Conservation (phyloP, 306 rosid species). For the Corylus heterophylla region DNA sequence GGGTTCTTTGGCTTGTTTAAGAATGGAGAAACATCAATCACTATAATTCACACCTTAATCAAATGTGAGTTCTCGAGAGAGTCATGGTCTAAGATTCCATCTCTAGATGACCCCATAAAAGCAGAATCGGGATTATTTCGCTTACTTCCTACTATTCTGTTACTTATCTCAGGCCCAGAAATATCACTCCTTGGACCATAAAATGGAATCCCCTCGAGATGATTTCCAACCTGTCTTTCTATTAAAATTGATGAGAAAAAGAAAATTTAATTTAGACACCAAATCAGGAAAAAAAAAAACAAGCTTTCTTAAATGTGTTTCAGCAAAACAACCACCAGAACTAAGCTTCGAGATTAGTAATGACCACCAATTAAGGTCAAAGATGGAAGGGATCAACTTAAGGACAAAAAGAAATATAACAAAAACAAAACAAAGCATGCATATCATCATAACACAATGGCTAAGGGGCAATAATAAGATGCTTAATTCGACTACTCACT, state of each 20-base stretch:
- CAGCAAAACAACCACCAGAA: constrained; percentile 9
- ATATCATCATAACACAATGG: constrained; percentile 20
- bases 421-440: constrained; percentile 12
- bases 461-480: constrained; percentile 14
- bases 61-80: constrained; percentile 70
- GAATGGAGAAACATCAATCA: constrained; percentile 11
- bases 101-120: constrained; percentile 73
- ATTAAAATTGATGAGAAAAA: constrained; percentile 34
- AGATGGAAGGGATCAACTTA: background rate
- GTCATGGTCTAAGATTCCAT: constrained; percentile 63
- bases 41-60: constrained; percentile 61
- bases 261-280: constrained; percentile 24
- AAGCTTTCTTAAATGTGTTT: constrained; percentile 16
- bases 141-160: constrained; percentile 71
- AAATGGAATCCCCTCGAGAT: constrained; percentile 90
- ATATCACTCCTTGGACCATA: constrained; percentile 77
- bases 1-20: constrained; percentile 5
- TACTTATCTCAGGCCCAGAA: constrained; percentile 69
- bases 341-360: background rate
- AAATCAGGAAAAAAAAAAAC: background rate
- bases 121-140: constrained; percentile 82
- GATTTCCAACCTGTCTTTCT: constrained; percentile 74
- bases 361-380: constrained; percentile 9
- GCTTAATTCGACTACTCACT: constrained; percentile 12
- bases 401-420: constrained; percentile 5